Evolutionary conservation across 768 basidiomycete species (phyloP).

Genomic region (Xerocomus potaroensis): DNA sequence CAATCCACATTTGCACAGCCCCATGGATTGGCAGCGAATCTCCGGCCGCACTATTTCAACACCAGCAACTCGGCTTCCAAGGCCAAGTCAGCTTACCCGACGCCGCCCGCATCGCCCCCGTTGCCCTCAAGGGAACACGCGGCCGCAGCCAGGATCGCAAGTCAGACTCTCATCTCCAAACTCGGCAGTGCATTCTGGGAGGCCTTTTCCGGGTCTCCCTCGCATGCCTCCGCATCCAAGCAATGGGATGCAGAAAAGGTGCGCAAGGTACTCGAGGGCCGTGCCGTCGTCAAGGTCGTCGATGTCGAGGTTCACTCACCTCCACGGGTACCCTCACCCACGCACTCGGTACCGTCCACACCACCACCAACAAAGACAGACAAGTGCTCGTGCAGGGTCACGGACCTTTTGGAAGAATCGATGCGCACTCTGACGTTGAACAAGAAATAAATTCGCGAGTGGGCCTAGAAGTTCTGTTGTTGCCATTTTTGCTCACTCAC

Average conservation of each 20-base stretch:
- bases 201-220: slow-evolving; percentile 62
- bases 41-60: slow-evolving; percentile 37
- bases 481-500: neutral
- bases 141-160: slow-evolving; percentile 60
- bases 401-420: slow-evolving; percentile 58
- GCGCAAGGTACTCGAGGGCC: slow-evolving; percentile 74
- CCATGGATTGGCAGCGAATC: slow-evolving; percentile 37
- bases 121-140: slow-evolving; percentile 32
- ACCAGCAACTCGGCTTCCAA: slow-evolving; percentile 2
- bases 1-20: slow-evolving; percentile 18
- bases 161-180: slow-evolving; percentile 68
- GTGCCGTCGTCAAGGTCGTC: slow-evolving; percentile 74
- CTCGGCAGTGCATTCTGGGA: slow-evolving; percentile 84
- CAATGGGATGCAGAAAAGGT: slow-evolving; percentile 76
- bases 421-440: slow-evolving; percentile 61
- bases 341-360: neutral
- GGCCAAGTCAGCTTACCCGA: slow-evolving; percentile 31
- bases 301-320: slow-evolving; percentile 51
- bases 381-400: slow-evolving; percentile 23
- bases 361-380: slow-evolving; percentile 14
- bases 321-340: neutral
- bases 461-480: neutral
- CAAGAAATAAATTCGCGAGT: slow-evolving; percentile 38
- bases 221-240: slow-evolving; percentile 23
- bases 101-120: slow-evolving; percentile 40